Evolutionary conservation across 2,329 filamentous ascomycete genomes (phyloP).

Genomic region (Diplodia intermedia): DNA sequence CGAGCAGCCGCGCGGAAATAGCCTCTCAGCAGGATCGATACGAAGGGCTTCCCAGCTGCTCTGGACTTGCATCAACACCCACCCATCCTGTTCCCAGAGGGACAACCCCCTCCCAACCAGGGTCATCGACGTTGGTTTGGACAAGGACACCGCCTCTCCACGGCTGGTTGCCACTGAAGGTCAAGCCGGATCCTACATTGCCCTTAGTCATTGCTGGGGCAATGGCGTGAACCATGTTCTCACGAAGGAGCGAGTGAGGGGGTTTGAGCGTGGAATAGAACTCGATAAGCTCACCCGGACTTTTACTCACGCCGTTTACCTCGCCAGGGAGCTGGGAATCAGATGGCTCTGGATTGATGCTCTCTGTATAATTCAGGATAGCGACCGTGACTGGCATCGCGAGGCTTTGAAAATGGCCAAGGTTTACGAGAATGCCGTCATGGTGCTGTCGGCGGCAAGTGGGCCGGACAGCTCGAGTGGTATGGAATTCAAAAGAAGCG

Average conservation of each 20-base stretch:
- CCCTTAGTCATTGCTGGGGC: not conserved
- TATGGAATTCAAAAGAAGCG: not conserved
- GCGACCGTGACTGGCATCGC: not conserved
- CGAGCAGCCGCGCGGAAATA: not conserved
- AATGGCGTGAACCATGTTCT: not conserved
- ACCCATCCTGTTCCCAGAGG: not conserved
- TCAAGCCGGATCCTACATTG: not conserved
- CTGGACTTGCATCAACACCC: not conserved
- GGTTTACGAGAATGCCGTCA: not conserved
- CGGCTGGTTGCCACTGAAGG: not conserved
- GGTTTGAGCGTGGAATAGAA: not conserved
- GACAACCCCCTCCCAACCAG: not conserved
- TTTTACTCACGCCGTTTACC: not conserved
- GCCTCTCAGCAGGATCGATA: not conserved
- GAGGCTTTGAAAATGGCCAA: not conserved
- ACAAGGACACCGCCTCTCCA: not conserved
- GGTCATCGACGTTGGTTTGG: not conserved
- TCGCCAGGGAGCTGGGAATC: not conserved
- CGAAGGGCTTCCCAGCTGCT: not conserved
- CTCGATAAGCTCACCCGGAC: not conserved
- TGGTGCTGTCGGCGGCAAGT: not conserved
- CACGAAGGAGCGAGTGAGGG: not conserved
- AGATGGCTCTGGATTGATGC: not conserved
- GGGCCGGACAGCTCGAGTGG: not conserved
- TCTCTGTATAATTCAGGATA: not conserved